Conservation (phyloP, 495 filamentous ascomycete species). For the Clohesyomyces aquaticus region DNA sequence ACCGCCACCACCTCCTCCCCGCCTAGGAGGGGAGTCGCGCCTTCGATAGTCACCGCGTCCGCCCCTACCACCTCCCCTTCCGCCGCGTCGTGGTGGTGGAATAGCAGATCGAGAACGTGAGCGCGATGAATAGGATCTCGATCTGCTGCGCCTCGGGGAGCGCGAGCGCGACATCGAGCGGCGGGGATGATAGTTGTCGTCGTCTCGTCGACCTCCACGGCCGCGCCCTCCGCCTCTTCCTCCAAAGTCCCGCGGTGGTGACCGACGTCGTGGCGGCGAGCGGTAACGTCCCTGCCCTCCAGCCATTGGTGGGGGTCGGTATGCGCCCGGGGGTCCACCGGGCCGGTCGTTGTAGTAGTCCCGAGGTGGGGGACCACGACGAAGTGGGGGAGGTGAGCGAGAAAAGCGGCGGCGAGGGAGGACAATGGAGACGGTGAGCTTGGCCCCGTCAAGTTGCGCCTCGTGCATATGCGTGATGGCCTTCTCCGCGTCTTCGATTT, state of each 20-base stretch:
- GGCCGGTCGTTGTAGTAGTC: slow-evolving; percentile 12
- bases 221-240: slow-evolving; percentile 46
- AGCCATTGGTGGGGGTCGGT: slow-evolving; percentile 43
- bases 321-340: slow-evolving; percentile 43
- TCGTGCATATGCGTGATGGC: slow-evolving; percentile 99
- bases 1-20: slow-evolving; percentile 50
- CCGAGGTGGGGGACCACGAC: slow-evolving; percentile 4
- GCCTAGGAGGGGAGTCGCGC: slow-evolving; percentile 45
- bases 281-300: slow-evolving; percentile 47
- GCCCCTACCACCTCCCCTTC: slow-evolving; percentile 45
- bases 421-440: slow-evolving; percentile 91
- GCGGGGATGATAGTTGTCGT: slow-evolving; percentile 39
- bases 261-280: slow-evolving; percentile 41
- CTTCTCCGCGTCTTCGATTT: slow-evolving; percentile 77
- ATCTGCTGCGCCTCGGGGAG: slow-evolving; percentile 41
- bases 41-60: slow-evolving; percentile 44
- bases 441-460: slow-evolving; percentile 85
- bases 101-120: slow-evolving; percentile 49
- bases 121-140: slow-evolving; percentile 43
- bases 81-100: slow-evolving; percentile 55
- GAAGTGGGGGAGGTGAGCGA: slow-evolving; percentile 43
- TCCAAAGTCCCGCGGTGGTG: slow-evolving; percentile 50
- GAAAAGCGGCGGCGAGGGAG: slow-evolving; percentile 69
- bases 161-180: slow-evolving; percentile 54
- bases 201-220: slow-evolving; percentile 25